Base-by-base conservation (phyloP, 2,329 filamentous ascomycete genomes). In the Samsoniella hepiali region DNA sequence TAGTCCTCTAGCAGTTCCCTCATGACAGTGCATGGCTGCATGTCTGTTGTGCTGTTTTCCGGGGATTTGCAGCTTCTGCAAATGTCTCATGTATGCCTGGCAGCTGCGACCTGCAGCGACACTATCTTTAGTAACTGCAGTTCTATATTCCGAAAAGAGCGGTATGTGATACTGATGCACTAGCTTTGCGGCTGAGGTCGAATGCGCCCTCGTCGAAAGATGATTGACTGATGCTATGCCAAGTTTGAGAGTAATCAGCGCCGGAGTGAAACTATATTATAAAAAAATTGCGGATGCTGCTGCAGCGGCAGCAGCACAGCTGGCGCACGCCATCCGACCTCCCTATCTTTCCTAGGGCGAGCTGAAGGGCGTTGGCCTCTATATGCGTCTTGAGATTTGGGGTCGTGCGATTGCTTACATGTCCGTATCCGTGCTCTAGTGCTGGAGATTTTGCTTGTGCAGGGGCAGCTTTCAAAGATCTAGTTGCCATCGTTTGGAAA, bases 31-130 rank as follows among this genome's bases (percentile, higher is more conserved):
- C 31, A 29, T 8, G 32, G 5, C 44, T 58, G 56, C 32, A 27
- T n/a, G 11, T 49, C 56, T 50, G 31, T 32, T 47, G 32, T 31
- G 42, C 57, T 59, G 34, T 58, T 15, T 17, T 11, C 44, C 34
- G 13, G n/a, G 45, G n/a, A 47, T 3, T 34, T 36, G 29, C 31
- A 29, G 45, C 22, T 51, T 42, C 34, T 34, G 57, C 57, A 15
- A 50, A 27, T n/a, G 57, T 40, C 57, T 59, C 22, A 50, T 59
- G 44, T 50, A 38, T 59, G n/a, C 45, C 40, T 55, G 50, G 58
- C 58, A 47, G 38, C 11, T 15, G 32, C 57, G 47, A 5, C 56
- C 31, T 49, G 7, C 47, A 60, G 40, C 31, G n/a, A 32, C 50
- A 17, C 50, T 31, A 53, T 53, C 58, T 44, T 53, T 44, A 22